Conservation (phyloP, 371 early-diverging fungal genomes). For the Coemansia sp. region DNA sequence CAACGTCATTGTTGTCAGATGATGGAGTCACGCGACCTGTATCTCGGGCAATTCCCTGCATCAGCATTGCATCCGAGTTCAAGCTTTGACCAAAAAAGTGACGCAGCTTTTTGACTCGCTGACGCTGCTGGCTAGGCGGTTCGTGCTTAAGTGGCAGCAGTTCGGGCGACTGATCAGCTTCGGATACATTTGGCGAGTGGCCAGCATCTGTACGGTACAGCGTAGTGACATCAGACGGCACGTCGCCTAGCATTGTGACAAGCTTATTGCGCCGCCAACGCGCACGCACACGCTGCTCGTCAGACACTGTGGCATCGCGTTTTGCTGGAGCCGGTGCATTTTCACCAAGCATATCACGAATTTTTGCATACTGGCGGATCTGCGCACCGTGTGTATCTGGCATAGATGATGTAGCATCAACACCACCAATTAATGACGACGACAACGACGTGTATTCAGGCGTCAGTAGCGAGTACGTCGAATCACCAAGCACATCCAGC, state of each 20-base stretch:
- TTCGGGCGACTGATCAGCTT: background rate
- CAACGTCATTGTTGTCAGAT: background rate
- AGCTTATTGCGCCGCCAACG: conserved; percentile 44
- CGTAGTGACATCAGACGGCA: conserved; percentile 17
- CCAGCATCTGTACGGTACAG: conserved; percentile 14
- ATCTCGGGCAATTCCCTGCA: conserved; percentile 6
- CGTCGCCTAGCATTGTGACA: conserved; percentile 27
- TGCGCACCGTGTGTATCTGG: conserved; percentile 1
- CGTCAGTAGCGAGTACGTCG: conserved; percentile 13
- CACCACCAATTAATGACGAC: background rate
- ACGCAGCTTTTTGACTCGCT: conserved; percentile 22
- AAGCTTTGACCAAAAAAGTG: conserved; percentile 41
- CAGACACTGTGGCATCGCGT: background rate
- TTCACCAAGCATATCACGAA: conserved; percentile 34
- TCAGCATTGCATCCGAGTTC: conserved; percentile 18
- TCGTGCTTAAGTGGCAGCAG: background rate
- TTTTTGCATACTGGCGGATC: conserved; percentile 36
- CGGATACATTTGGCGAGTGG: background rate
- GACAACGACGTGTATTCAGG: conserved; percentile 14
- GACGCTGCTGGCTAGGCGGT: background rate
- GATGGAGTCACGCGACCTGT: background rate
- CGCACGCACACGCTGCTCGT: conserved; percentile 31
- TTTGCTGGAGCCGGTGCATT: conserved; percentile 18
- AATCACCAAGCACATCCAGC: conserved; percentile 3
- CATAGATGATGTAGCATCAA: background rate